Conservation (phyloP, 1,139 yeast species). For the Yamadazyma aaseri region DNA sequence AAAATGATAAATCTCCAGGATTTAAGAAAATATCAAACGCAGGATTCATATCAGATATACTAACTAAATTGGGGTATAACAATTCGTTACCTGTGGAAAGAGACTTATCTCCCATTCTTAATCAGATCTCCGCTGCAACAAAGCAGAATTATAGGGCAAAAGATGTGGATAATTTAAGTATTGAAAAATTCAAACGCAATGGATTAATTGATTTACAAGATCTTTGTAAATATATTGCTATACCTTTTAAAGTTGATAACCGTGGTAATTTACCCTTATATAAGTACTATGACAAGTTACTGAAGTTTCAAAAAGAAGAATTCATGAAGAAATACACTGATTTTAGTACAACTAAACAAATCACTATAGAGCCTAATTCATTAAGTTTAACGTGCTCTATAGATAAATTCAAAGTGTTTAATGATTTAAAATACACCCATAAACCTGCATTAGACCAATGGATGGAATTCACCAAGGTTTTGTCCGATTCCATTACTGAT, state of each 20-base stretch:
- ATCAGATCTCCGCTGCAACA: constrained; percentile 2
- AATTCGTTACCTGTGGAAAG: background rate
- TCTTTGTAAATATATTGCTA: constrained; percentile 10
- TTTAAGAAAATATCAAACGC: constrained; percentile 1
- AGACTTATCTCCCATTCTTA: background rate
- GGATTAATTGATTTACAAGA: constrained; percentile 8
- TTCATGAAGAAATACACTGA: constrained; percentile 27
- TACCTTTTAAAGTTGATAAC: constrained; percentile 5
- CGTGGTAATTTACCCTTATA: constrained; percentile 8
- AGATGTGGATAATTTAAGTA: background rate
- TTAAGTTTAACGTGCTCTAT: background rate
- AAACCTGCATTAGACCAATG: constrained; percentile 7
- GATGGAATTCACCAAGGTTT: constrained; percentile 7
- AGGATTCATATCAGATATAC: background rate
- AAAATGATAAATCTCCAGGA: constrained; percentile 6
- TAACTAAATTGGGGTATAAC: constrained; percentile 1
- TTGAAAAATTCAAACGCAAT: constrained; percentile 4
- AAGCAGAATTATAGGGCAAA: background rate
- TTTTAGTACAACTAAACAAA: constrained; percentile 22
- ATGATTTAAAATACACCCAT: constrained; percentile 2
- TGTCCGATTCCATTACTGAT: constrained; percentile 2
- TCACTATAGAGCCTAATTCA: constrained; percentile 10
- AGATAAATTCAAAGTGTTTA: background rate
- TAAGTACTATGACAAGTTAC: constrained; percentile 13
- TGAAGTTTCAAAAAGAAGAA: constrained; percentile 3